Base-by-base conservation (phyloP, 1,284 basidiomycete genomes). In the Lignosus rhinocerotis region DNA sequence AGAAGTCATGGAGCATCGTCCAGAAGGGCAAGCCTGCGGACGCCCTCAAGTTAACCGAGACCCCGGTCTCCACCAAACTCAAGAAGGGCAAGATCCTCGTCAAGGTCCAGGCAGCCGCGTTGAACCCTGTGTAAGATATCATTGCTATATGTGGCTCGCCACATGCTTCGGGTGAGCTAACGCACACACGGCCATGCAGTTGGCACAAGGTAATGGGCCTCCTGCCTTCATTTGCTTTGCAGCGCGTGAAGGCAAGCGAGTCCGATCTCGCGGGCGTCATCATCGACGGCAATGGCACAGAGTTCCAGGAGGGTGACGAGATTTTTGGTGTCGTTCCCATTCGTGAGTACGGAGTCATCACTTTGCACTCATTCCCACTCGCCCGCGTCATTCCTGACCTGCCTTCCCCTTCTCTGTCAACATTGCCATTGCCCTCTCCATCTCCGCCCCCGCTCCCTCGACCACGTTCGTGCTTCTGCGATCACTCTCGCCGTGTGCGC, bases 261-360 rank as follows among this genome's bases (percentile, higher is more conserved):
- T 71, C 79, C 53, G 90, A 92, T 65, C 73, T 90, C 47, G 74
- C 86, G 0, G 90, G 88, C 0, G 72, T 81, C 1, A 71, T 91
- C 6, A 78, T 81, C 16, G 79, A 86, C 50, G 71, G 77, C 0
- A 83, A 84, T 58, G 78, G 75, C 31, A 76, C 82, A 0, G 72
- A 75, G 6, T 85, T 85, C 65, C 72, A 72, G 1, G 70, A 74
- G 6, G 88, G 87, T 0, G 83, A 89, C 55, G 74, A 80, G 43
- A 82, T 91, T 1, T 85, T 83, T 66, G 89, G 87, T 1, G 76
- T 67, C 51, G 74, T 82, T 16, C 69, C 75, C 3, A 58, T 72
- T 21, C 52, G 82, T 81, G 56, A 52, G 25, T 25, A 25, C 25
- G 2, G 2, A 25, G 76, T 71, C 17, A 54, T 30, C 4, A 4